These are phyloP conservation scores for Talaromyces sp. DNA, from an alignment of 2,329 filamentous ascomycete species.

Conservation along the genomic window DNA sequence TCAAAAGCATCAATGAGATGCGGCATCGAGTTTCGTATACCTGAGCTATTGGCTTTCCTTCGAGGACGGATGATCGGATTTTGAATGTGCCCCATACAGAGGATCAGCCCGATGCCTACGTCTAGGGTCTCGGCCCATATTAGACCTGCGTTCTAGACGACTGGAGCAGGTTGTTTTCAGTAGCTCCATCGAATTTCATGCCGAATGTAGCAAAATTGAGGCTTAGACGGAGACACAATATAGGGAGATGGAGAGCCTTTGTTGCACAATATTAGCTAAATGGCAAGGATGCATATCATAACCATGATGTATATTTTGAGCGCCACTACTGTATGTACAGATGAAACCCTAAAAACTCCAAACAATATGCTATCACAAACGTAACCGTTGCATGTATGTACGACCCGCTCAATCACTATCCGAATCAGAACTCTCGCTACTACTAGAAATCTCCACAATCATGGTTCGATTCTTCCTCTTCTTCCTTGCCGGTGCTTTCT, in stretches of 20 bases:
- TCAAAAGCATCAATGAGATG: background rate
- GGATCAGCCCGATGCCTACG: background rate
- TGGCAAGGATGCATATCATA: background rate
- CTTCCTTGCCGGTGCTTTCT: slow-evolving; percentile 25
- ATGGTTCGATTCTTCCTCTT: slow-evolving; percentile 45
- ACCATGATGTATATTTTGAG: background rate
- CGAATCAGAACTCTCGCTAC: slow-evolving; percentile 35
- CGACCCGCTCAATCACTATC: slow-evolving; percentile 20
- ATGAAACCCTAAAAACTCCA: background rate
- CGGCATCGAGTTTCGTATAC: background rate
- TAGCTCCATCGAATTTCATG: too few species aligned
- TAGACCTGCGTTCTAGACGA: background rate
- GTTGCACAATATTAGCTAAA: too few species aligned
- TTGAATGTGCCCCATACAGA: background rate
- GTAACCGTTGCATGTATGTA: background rate
- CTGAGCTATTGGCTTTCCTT: background rate
- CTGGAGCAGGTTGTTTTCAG: background rate
- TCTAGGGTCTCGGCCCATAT: background rate
- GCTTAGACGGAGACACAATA: background rate
- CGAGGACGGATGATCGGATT: background rate
- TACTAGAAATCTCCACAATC: slow-evolving; percentile 43
- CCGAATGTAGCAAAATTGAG: background rate
- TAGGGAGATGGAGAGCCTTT: background rate
- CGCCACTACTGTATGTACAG: background rate
- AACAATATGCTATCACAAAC: background rate